A percentile compares a stretch with the other conserved stretches of the same genome.
phyloP scores from a whole-genome alignment of 164 flowering plant species.

The Amborella trichopoda region DNA sequence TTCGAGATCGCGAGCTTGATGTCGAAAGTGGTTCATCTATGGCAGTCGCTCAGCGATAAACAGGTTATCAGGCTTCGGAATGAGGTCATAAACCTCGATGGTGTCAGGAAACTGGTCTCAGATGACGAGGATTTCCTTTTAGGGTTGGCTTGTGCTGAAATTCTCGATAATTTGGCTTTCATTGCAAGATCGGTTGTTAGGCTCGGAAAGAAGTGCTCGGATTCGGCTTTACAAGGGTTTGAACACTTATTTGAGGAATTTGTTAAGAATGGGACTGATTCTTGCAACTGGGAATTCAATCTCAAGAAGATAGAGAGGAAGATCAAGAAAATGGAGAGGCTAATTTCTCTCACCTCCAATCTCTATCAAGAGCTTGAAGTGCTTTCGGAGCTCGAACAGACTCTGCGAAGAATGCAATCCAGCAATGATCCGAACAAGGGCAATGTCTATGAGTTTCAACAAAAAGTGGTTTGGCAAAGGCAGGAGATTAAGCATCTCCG shows the following conservation, averaged over 20 bases:
- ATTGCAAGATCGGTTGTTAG: slow-evolving; percentile 55
- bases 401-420: slow-evolving; percentile 47
- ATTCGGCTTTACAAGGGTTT: slow-evolving; percentile 46
- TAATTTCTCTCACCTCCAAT: slow-evolving; percentile 35
- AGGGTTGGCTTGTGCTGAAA: slow-evolving; percentile 40
- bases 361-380: slow-evolving; percentile 80
- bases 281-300: slow-evolving; percentile 39
- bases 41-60: slow-evolving; percentile 65
- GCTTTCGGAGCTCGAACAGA: slow-evolving; percentile 68
- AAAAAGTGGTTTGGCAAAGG: slow-evolving; percentile 58
- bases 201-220: slow-evolving; percentile 53
- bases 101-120: slow-evolving; percentile 71
- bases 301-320: slow-evolving; percentile 81
- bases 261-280: slow-evolving; percentile 27
- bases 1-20: slow-evolving; percentile 84
- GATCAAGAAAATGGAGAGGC: slow-evolving; percentile 69
- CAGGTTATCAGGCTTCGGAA: slow-evolving; percentile 44
- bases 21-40: slow-evolving; percentile 67
- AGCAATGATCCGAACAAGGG: slow-evolving; percentile 19
- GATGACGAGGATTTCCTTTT: slow-evolving; percentile 58
- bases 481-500: slow-evolving; percentile 59
- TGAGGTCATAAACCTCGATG: slow-evolving; percentile 40
- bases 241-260: slow-evolving; percentile 45
- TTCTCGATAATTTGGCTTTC: slow-evolving; percentile 37
- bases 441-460: slow-evolving; percentile 43